Conservation (phyloP, 768 basidiomycete species). For the Kwoniella dendrophila region DNA sequence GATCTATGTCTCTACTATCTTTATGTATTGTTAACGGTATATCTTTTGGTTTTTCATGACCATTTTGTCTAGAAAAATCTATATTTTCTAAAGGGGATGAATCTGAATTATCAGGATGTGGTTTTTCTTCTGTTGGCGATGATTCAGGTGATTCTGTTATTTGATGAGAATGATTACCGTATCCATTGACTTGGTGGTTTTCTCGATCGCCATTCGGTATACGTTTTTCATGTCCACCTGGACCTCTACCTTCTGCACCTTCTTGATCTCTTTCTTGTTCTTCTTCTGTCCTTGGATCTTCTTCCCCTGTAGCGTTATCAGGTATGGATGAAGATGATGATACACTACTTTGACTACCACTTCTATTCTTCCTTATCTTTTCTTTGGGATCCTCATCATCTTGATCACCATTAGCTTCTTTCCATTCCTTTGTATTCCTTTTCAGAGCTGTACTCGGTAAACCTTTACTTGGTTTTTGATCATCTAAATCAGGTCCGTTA, state of each 20-base stretch:
- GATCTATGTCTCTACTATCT: slow-evolving; percentile 21
- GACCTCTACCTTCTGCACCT: slow-evolving; percentile 27
- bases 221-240: slow-evolving; percentile 34
- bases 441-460: slow-evolving; percentile 43
- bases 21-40: slow-evolving; percentile 11
- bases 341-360: neutral
- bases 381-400: neutral
- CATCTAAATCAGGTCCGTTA: slow-evolving; percentile 1
- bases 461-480: slow-evolving; percentile 29
- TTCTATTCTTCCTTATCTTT: slow-evolving; percentile 7
- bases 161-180: too few relatives aligned
- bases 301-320: slow-evolving; percentile 25
- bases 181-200: slow-evolving; percentile 1
- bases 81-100: slow-evolving; percentile 2
- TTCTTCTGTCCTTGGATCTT: slow-evolving; percentile 17
- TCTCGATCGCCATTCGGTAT: slow-evolving; percentile 13
- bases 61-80: neutral
- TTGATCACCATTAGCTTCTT: slow-evolving; percentile 26
- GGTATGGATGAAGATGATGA: slow-evolving; percentile 37
- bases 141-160: slow-evolving; percentile 27
- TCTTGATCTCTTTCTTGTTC: slow-evolving; percentile 18
- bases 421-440: slow-evolving; percentile 43
- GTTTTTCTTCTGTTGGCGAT: slow-evolving; percentile 16
- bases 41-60: slow-evolving; percentile 14
- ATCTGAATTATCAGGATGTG: neutral